Conservation (phyloP, 345 rosid genomes). For the Mercurialis annua region DNA sequence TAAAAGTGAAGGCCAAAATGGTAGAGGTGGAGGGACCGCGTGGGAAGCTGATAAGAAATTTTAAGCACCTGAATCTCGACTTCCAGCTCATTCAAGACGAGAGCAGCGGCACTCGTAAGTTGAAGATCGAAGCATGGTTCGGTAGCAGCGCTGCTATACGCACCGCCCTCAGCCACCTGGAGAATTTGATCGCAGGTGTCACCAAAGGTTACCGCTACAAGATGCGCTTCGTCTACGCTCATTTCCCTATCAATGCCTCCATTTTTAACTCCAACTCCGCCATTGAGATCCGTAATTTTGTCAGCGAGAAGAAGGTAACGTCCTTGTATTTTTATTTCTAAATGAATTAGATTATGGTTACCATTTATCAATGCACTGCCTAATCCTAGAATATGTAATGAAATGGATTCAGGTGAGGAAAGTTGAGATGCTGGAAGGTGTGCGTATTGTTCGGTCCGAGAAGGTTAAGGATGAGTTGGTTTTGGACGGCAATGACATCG, state of each 20-base stretch:
- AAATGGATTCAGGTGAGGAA: background rate
- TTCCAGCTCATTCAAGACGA: background rate
- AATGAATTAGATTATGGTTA: no score
- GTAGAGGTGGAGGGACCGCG: slow-evolving; percentile 2
- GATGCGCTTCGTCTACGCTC: slow-evolving; percentile 7
- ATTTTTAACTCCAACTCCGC: background rate
- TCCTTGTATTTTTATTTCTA: no score
- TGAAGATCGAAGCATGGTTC: background rate
- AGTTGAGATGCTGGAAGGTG: slow-evolving; percentile 6
- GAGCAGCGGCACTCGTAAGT: background rate
- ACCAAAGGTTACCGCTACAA: slow-evolving; percentile 3
- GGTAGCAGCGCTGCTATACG: slow-evolving; percentile 3
- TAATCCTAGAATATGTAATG: no score
- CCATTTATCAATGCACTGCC: background rate
- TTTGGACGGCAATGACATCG: slow-evolving; percentile 6
- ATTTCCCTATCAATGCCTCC: slow-evolving; percentile 1
- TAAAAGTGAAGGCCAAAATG: slow-evolving; percentile 1
- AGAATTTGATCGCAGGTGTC: slow-evolving; percentile 7
- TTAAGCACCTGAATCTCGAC: slow-evolving; percentile 6
- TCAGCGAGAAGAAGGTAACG: slow-evolving; percentile 2
- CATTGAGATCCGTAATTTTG: slow-evolving; percentile 6
- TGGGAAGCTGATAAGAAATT: background rate
- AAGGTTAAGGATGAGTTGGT: slow-evolving; percentile 6
- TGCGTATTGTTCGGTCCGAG: slow-evolving; percentile 4
- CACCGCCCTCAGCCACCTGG: background rate